Percentiles rank a stretch among this genome's conserved stretches.
Evolutionary conservation across 2,329 filamentous ascomycete species (phyloP).

Genomic region (Emergomyces pasteurianus): DNA sequence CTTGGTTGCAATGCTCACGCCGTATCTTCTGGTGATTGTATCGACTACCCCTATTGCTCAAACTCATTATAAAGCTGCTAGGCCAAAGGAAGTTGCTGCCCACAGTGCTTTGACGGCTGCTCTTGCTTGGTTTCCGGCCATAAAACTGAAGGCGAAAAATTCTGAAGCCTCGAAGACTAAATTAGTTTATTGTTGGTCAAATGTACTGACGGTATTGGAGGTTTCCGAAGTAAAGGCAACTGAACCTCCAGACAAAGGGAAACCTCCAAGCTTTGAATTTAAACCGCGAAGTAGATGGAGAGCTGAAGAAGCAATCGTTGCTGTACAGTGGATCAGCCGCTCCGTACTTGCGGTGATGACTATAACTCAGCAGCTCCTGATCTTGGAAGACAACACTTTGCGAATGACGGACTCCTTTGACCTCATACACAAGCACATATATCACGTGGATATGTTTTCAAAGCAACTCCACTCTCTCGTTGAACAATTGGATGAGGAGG

Average conservation of each 20-base stretch:
- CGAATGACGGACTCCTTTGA: slow-evolving; percentile 93
- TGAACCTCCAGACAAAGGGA: slow-evolving; percentile 55
- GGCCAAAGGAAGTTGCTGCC: slow-evolving; percentile 80
- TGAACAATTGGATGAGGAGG: slow-evolving; percentile 77
- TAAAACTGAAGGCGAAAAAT: slow-evolving; percentile 72
- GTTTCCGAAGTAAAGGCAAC: slow-evolving; percentile 56
- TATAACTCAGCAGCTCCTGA: slow-evolving; percentile 83
- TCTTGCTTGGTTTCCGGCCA: slow-evolving; percentile 92
- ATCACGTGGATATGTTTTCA: slow-evolving; percentile 82
- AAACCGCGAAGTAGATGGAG: slow-evolving; percentile 77
- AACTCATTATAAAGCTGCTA: slow-evolving; percentile 85
- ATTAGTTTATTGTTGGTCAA: slow-evolving; percentile 96
- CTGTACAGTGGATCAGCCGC: slow-evolving; percentile 90
- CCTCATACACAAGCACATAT: slow-evolving; percentile 81
- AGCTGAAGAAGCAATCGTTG: slow-evolving; percentile 88
- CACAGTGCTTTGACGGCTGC: slow-evolving; percentile 91
- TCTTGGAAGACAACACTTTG: slow-evolving; percentile 80
- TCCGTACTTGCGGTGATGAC: slow-evolving; percentile 87
- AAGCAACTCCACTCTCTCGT: slow-evolving; percentile 72
- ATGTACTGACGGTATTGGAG: slow-evolving; percentile 87
- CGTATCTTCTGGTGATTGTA: slow-evolving; percentile 89
- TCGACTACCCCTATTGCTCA: slow-evolving; percentile 94
- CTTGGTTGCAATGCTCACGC: slow-evolving; percentile 86
- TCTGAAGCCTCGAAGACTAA: slow-evolving; percentile 60
- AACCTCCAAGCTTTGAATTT: slow-evolving; percentile 68